Base-by-base conservation (phyloP, 176 grass and related monocot species). In the Oryza meyeriana region DNA sequence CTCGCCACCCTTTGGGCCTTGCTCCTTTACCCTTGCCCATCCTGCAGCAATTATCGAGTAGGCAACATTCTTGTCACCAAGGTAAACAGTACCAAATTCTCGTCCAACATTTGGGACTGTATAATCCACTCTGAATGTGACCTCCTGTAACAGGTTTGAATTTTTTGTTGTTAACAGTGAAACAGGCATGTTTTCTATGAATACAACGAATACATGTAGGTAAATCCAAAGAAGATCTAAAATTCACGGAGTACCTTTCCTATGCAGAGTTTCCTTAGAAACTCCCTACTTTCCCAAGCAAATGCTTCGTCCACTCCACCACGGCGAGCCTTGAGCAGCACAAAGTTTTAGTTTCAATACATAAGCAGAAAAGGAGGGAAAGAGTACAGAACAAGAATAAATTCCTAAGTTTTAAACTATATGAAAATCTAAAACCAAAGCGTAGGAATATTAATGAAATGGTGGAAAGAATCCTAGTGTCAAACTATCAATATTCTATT, bases 261-360 rank as follows among this genome's bases (percentile, higher is more conserved):
- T 10, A 99, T 69, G 69, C 96, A 99, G 6, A 87, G 91, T 40
- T 92, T 92, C 67, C 97, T 95, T 58, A 99, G 69, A 79, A 81
- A 96, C 39, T 99, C 97, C 31, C 83, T 95, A 80, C 97, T 99
- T 39, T 93, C 87, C 97, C 97, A 99, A 75, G 97, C 97, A 94
- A 99, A 99, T 36, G 97, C 91, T 64, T 99, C 97, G 61, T 99
- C 97, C 44, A 94, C 69, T 79, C 93, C 93, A 41, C 91, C 89
- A 38, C 97, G 93, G 50, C 90, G 93, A 57, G 97, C 97, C 97
- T 99, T 71, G 31, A 79, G 64, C 48, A 65, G 11, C 64, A 89
- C 55, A 25, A 84, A 44, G 24, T 75, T 66, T 61, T 2, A 20
- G 69, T 83, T 64, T 86, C 64, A 79, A 85, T 72, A 74, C 34